Base-by-base conservation (phyloP, 2,329 filamentous ascomycete genomes). In the Colletotrichum sublineola region DNA sequence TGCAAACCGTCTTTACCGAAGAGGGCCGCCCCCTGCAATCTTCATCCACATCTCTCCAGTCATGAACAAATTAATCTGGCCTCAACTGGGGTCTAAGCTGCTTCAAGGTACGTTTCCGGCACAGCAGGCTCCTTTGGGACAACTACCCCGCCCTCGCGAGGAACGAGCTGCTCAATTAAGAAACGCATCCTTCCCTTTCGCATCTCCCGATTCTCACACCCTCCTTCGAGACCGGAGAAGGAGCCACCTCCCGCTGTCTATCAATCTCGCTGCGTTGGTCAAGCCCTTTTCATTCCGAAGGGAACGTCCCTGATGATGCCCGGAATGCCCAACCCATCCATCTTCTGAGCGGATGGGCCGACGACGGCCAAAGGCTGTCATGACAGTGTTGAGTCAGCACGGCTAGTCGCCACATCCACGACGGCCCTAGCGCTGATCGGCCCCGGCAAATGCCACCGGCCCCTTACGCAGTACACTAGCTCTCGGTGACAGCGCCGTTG, bases 71-170 rank as follows among this genome's bases (percentile, higher is more conserved):
- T 69, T 65, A 66, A 65, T 63, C 72, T 69, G 57, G 44, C 44
- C 52, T 62, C 61, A 44, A 52, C 46, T 46, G 14, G 68, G 20
- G 52, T 75, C 78, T 81, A 82, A 77, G 71, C 81, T 79, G 61
- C 68, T 82, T 84, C 75, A 50, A 81, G 81, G 76, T 78, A 78
- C 74, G 75, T 75, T 70, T 77, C 77, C 82, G 82, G 82, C 78
- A 76, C 76, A 77, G 77, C 75, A 81, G 77, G 73, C 78, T 78
- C 80, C 78, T 80, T 80, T 80, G 73, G 76, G 78, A 80, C 75
- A 76, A 79, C 77, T 79, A 81, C 81, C 80, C 75, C 76, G 77
- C 75, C 78, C 77, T 78, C 79, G 77, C 78, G 75, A 74, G 77
- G 74, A 76, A 75, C 75, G 76, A 74, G 69, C 78, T 78, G 77